A percentile compares a stretch with the other conserved stretches of the same genome.
These are phyloP conservation scores for Plectranthus barbatus DNA, from an alignment of 257 asterid species.

Conservation along the genomic window DNA sequence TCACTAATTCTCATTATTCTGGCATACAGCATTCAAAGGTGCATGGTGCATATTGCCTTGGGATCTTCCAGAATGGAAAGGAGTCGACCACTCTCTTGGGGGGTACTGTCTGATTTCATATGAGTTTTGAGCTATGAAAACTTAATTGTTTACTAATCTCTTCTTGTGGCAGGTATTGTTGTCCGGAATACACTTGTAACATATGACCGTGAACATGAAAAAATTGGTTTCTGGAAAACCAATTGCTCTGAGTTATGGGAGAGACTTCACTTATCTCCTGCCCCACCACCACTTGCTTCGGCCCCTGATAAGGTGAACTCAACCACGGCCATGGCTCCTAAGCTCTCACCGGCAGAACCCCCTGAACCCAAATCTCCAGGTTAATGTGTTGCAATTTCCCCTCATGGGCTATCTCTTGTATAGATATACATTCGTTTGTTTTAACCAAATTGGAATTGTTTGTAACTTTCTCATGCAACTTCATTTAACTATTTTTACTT, in stretches of 20 bases:
- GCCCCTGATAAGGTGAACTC: constrained; percentile 27
- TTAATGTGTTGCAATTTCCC: constrained; percentile 17
- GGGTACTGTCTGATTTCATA: constrained; percentile 38
- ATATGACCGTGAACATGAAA: constrained; percentile 90
- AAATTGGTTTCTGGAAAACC: constrained; percentile 94
- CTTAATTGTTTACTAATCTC: constrained; percentile 1
- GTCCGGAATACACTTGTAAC: constrained; percentile 96
- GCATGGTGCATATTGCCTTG: constrained; percentile 95
- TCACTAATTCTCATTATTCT: constrained; percentile 6
- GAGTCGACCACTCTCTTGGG: constrained; percentile 98
- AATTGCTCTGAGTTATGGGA: constrained; percentile 95
- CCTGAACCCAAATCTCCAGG: constrained; percentile 45
- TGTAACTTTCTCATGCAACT: neutral
- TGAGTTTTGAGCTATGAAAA: constrained; percentile 10
- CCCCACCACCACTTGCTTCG: constrained; percentile 47
- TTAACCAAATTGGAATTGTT: neutral
- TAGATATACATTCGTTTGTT: neutral
- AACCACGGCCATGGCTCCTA: constrained; percentile 37
- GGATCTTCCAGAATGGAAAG: constrained; percentile 94
- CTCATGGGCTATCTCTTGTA: constrained; percentile 4
- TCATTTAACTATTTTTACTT: neutral
- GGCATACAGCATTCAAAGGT: constrained; percentile 79
- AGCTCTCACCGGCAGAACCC: constrained; percentile 48
- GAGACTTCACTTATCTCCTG: constrained; percentile 51
- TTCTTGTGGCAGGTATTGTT: constrained; percentile 56